Evolutionary conservation across 139 green algal genomes (phyloP), one percentile per base, ranked within the genome.

Genomic region (Desmodesmus armatus): DNA sequence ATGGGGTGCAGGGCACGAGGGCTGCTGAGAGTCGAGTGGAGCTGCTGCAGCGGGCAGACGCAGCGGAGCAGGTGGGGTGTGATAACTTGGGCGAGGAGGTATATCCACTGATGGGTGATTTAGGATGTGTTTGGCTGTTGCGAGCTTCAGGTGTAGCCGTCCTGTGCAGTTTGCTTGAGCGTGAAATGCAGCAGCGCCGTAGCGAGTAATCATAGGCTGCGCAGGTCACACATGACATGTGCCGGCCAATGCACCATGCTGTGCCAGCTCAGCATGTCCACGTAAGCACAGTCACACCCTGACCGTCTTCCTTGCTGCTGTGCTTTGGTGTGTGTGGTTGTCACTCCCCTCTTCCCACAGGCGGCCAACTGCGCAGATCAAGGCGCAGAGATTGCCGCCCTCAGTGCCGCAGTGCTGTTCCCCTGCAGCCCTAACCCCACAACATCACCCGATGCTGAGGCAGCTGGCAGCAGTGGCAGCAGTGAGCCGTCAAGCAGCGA

Each of bases 31-130:
- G 35, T 2, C 70, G 53, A 9, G 58, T 41, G 72, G 25, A 63
- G 49, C 80, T 90, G 76, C 75, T 93, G 70, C 78, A 93, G 80
- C 67, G 85, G 62, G 90, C 89, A 5, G 65, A 84, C 0, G 86
- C 71, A 21, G 85, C 89, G 53, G 89, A 95, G 44, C 66, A 90
- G 82, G 91, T 93, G 85, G n/a, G n/a, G n/a, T n/a, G n/a, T n/a
- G n/a, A n/a, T n/a, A n/a, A n/a, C n/a, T n/a, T n/a, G n/a, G n/a
- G n/a, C n/a, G n/a, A n/a, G n/a, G n/a, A n/a, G n/a, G n/a, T n/a
- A n/a, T n/a, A n/a, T n/a, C n/a, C n/a, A n/a, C n/a, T n/a, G n/a
- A n/a, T n/a, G n/a, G n/a, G n/a, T n/a, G n/a, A n/a, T n/a, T n/a
- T n/a, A n/a, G n/a, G n/a, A n/a, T n/a, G n/a, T n/a, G n/a, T n/a